Evolutionary conservation across 2,329 filamentous ascomycete genomes (phyloP).

Genomic region (Aspergillus aculeatinus): DNA sequence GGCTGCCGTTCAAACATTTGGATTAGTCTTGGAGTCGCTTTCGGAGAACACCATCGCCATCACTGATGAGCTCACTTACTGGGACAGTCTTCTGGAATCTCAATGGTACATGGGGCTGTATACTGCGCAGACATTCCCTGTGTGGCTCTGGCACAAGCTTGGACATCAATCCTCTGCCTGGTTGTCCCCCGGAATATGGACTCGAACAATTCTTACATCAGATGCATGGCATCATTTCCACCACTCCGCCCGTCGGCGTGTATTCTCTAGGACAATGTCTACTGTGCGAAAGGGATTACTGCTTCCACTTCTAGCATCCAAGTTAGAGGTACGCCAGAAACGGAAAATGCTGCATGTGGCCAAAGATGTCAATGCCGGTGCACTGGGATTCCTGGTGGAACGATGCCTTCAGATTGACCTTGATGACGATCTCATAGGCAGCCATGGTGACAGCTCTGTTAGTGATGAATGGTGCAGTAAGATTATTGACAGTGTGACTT

Average conservation of each 20-base stretch:
- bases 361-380: constrained; percentile 78
- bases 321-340: constrained; percentile 73
- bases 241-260: constrained; percentile 70
- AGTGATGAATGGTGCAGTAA: constrained; percentile 66
- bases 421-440: constrained; percentile 55
- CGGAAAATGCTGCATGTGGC: constrained; percentile 69
- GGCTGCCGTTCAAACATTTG: constrained; percentile 87
- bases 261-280: constrained; percentile 68
- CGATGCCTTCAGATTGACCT: constrained; percentile 72
- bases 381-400: constrained; percentile 81
- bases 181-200: constrained; percentile 38
- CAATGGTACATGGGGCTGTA: constrained; percentile 78
- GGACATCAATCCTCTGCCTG: constrained; percentile 58
- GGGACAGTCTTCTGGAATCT: constrained; percentile 83
- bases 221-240: constrained; percentile 68
- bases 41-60: constrained; percentile 80
- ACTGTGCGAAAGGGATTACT: constrained; percentile 71
- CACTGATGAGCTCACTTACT: constrained; percentile 89
- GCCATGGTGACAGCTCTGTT: constrained; percentile 45
- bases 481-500: constrained; percentile 73
- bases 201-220: constrained; percentile 30
- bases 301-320: constrained; percentile 73
- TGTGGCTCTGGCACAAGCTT: constrained; percentile 71
- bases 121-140: constrained; percentile 79
- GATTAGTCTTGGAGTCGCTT: constrained; percentile 71